Evolutionary conservation across 2,329 filamentous ascomycete genomes (phyloP), one percentile per base, ranked within the genome.

Genomic region (Diaporthe humulicola): DNA sequence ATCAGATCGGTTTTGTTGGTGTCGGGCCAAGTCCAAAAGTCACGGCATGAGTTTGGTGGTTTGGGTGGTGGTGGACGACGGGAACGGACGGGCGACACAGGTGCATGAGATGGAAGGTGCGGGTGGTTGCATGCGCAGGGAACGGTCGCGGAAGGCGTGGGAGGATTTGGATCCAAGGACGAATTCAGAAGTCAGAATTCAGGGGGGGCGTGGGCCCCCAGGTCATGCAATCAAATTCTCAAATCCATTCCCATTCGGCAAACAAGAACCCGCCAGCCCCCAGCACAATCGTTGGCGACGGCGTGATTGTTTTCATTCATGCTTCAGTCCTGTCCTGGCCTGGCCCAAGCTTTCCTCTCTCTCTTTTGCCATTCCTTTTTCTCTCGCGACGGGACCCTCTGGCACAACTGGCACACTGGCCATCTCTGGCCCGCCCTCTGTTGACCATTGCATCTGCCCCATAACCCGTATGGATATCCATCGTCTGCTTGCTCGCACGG

Each of bases 141-240:
- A 58, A 64, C 38, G 58, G 58, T 25, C 19, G 17, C 38, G 38
- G 58, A 22, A 66, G 30, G 28, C 15, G 19, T 48, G 61, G 42
- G 33, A 50, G 57, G 57, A 36, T 8, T 30, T 25, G 22, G 33
- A 67, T n/a, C 42, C n/a, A 45, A 66, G 40, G 61, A 38, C 17
- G 17, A 64, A 64, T 64, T 33, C 60, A 40, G 48, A 64, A 64
- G 42, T 48, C 38, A 54, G 48, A 19, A 54, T 54, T 69, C 64
- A 69, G 64, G 64, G 64, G 64, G 48, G 45, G 64, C 64, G 30
- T 38, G 45, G 45, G n/a, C 33, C 30, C 56, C 45, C 33, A 40
- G 48, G 22, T 54, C 33, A 69, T 69, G 64, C 64, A 69, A 69
- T 69, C 64, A 69, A 69, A 69, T 28, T 54, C 33, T 40, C 48